phyloP scores from a whole-genome alignment of 352 stramenopile genomes.

The Phytophthora agathidicida region DNA sequence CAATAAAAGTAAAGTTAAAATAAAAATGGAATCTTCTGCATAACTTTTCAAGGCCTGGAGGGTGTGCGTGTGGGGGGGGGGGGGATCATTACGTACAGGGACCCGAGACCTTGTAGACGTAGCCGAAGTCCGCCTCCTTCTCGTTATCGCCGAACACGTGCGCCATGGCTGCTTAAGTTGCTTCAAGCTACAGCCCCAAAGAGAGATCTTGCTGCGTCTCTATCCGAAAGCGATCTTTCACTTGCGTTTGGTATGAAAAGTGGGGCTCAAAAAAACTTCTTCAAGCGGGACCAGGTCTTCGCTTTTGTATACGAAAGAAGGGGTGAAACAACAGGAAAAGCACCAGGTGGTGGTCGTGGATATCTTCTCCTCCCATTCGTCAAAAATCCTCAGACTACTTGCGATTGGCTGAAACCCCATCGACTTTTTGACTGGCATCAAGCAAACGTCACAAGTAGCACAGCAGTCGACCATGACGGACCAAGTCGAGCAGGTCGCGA shows the following conservation, averaged over 20 bases:
- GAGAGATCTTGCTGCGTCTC: too few species aligned
- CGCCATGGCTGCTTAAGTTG: constrained; percentile 63
- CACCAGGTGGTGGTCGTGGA: constrained; percentile 26
- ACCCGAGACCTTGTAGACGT: constrained; percentile 99
- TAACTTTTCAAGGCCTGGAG: too few species aligned
- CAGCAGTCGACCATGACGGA: constrained; percentile 26
- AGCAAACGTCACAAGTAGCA: constrained; percentile 14
- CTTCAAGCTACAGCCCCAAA: too few species aligned
- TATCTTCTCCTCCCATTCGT: constrained; percentile 20
- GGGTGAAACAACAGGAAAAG: constrained; percentile 24
- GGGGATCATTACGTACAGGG: constrained; percentile 95
- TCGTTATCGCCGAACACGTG: constrained; percentile 88
- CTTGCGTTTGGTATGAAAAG: constrained; percentile 35
- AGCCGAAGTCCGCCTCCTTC: constrained; percentile 97
- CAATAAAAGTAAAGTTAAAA: background rate
- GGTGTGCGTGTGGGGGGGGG: too few species aligned
- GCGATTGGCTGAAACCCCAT: constrained; percentile 37
- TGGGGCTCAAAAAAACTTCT: background rate
- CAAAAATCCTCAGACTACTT: background rate
- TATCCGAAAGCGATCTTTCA: constrained; percentile 70
- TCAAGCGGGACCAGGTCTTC: constrained; percentile 17
- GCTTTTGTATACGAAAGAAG: background rate
- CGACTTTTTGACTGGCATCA: constrained; percentile 59
- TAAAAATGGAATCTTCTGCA: background rate
- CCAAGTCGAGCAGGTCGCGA: constrained; percentile 28